Conservation (phyloP, 768 basidiomycete species). For the Mycena venus region DNA sequence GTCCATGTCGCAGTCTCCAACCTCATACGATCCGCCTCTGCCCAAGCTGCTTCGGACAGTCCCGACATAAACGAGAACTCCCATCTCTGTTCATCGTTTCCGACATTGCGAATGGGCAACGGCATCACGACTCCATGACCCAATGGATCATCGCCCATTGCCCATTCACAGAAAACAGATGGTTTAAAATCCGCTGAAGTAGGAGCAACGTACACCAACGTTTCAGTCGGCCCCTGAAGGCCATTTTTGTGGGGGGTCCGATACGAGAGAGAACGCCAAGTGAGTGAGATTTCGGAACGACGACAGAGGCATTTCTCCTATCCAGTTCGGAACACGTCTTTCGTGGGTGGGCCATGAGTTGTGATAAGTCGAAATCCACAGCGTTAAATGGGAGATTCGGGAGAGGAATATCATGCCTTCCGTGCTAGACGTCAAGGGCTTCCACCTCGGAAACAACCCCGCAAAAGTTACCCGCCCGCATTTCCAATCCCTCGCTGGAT, state of each 20-base stretch:
- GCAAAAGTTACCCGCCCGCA: constrained; percentile 49
- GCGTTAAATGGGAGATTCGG: constrained; percentile 52
- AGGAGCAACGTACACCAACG: constrained; percentile 15
- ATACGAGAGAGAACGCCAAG: constrained; percentile 47
- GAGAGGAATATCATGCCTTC: constrained; percentile 50
- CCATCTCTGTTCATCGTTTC: constrained; percentile 28
- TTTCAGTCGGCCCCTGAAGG: constrained; percentile 3
- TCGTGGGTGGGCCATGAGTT: background rate
- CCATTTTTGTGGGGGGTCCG: background rate
- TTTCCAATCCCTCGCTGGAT: constrained; percentile 35
- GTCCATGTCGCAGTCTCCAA: background rate
- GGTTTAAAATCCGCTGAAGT: background rate
- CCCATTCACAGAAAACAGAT: constrained; percentile 38
- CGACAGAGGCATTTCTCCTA: constrained; percentile 46
- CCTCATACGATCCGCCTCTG: constrained; percentile 14
- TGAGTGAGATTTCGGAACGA: constrained; percentile 48
- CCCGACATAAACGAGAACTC: constrained; percentile 39
- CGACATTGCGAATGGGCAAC: background rate
- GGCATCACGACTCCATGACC: constrained; percentile 36
- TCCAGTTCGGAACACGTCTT: constrained; percentile 34
- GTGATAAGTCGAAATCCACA: constrained; percentile 41
- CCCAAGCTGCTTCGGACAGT: constrained; percentile 30
- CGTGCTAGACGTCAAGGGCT: constrained; percentile 42
- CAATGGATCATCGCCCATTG: constrained; percentile 37
- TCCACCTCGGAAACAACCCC: constrained; percentile 49